Base-by-base conservation (phyloP, 306 rosid species). In the Fragaria nilgerrensis region DNA sequence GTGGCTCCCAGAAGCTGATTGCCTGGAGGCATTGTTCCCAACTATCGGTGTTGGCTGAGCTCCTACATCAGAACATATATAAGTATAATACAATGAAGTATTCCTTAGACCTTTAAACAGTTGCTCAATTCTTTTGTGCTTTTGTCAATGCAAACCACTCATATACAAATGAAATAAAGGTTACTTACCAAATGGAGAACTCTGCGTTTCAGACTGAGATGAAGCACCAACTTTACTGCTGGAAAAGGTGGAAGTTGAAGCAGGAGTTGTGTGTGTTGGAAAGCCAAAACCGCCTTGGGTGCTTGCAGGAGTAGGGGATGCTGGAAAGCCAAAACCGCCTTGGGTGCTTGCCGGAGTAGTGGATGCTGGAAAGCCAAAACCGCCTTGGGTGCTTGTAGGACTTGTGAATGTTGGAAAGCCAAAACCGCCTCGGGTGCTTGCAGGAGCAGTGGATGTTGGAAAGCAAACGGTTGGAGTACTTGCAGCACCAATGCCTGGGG, bases 121-220 rank as follows among this genome's bases (percentile, higher is more conserved):
- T 50, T 5, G 9, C 20, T 0, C 56, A 53, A 20, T 59, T 25
- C 9, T 61, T 14, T 61, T 14, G 59, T 27, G 16, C 9, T 61
- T 58, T 9, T 58, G 64, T 58, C 2, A 22, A 58, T 58, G 64
- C 34, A 61, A 61, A 29, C 16, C 16, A 27, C 37, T 27, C 6
- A 1, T 47, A 76, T 37, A 63, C 50, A 43, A 41, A 43, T 43
- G 9, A 43, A 43, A 43, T 8, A 8, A 34, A 48, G 48, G 41
- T 22, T 23, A 82, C 87, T 92, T 77, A 94, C 96, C 91, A 87
- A 86, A 90, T 52, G 86, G 78, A 78, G 93, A 86, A 78, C 88
- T 87, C 74, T 87, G 92, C 25, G 86, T 87, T 70, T 91, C 90
- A 74, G 84, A 90, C 56, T 93, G 87, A 77, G 94, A 82, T 0